Evolutionary conservation across 208 protist species (phyloP).

Genomic region (Herpetomonas tarakana): DNA sequence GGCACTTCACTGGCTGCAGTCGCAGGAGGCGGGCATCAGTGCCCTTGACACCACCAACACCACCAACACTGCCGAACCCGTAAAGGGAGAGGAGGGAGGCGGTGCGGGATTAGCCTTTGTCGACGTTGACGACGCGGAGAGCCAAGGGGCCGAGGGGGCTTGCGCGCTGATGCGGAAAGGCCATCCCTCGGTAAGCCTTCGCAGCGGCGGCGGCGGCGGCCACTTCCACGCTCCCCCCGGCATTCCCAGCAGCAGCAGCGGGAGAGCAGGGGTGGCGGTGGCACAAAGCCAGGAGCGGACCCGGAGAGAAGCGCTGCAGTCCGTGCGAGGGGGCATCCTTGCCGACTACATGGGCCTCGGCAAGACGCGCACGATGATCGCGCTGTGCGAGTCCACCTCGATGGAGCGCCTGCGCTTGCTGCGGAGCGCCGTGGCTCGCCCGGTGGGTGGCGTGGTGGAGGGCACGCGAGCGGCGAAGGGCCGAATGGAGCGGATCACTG

Average conservation of each 20-base stretch:
- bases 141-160: neutral
- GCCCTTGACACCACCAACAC: neutral
- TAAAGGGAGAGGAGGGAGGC: too few species aligned
- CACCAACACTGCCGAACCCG: too few species aligned
- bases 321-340: constrained; percentile 55
- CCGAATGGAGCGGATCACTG: constrained; percentile 36
- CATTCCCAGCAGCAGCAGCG: neutral
- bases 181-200: too few species aligned
- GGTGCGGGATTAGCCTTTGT: too few species aligned
- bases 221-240: neutral
- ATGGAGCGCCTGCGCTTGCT: constrained; percentile 5
- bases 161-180: neutral
- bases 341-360: constrained; percentile 80
- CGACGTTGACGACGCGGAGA: neutral
- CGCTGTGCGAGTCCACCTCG: constrained; percentile 62
- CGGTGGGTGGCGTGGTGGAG: too few species aligned
- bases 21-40: constrained; percentile 7
- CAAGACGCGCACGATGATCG: constrained; percentile 69
- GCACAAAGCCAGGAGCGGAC: too few species aligned
- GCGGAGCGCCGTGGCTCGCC: neutral
- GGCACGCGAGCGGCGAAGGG: neutral
- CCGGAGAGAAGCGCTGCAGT: neutral
- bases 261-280: too few species aligned
- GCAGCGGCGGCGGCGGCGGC: too few species aligned
- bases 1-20: constrained; percentile 58